phyloP scores from a whole-genome alignment of 2,329 filamentous ascomycete species.

The Fusarium neocosmosporiellum region DNA sequence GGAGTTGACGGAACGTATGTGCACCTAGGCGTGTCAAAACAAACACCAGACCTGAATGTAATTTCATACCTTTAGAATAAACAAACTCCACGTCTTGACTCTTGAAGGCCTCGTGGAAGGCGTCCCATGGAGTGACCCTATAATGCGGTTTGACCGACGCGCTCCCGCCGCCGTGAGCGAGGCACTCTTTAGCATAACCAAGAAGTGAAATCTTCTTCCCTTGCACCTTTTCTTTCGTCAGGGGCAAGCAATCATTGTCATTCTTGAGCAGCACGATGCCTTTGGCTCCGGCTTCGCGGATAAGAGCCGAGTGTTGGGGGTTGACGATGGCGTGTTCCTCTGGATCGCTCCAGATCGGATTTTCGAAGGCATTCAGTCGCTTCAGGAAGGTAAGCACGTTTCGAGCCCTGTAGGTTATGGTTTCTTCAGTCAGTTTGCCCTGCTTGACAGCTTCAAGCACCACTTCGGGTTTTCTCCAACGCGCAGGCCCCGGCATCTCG shows the following conservation, averaged over 20 bases:
- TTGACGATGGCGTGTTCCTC: slow-evolving; percentile 44
- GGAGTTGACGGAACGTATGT: slow-evolving; percentile 42
- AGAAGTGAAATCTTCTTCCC: slow-evolving; percentile 49
- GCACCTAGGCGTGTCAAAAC: slow-evolving; percentile 34
- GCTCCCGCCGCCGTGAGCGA: slow-evolving; percentile 52
- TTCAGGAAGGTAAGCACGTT: slow-evolving; percentile 44
- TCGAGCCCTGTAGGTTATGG: slow-evolving; percentile 45
- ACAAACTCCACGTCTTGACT: slow-evolving; percentile 42
- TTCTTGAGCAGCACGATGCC: slow-evolving; percentile 74
- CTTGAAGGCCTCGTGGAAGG: slow-evolving; percentile 40
- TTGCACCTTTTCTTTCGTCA: slow-evolving; percentile 53
- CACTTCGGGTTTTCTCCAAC: slow-evolving; percentile 43
- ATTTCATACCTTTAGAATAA: slow-evolving; percentile 42
- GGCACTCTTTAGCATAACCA: slow-evolving; percentile 48
- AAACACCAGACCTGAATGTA: rapidly evolving
- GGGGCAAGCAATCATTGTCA: slow-evolving; percentile 65
- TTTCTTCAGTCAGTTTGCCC: slow-evolving; percentile 43
- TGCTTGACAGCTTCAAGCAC: slow-evolving; percentile 46
- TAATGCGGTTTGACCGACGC: slow-evolving; percentile 52
- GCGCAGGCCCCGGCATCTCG: slow-evolving; percentile 53
- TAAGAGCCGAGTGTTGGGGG: slow-evolving; percentile 47
- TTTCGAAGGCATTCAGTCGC: slow-evolving; percentile 45
- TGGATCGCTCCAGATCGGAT: slow-evolving; percentile 31
- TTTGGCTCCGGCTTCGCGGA: slow-evolving; percentile 53
- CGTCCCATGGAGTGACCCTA: slow-evolving; percentile 49